These are phyloP conservation scores for Pseudocercospora cruenta DNA, from an alignment of 2,329 filamentous ascomycete species.

Conservation along the genomic window DNA sequence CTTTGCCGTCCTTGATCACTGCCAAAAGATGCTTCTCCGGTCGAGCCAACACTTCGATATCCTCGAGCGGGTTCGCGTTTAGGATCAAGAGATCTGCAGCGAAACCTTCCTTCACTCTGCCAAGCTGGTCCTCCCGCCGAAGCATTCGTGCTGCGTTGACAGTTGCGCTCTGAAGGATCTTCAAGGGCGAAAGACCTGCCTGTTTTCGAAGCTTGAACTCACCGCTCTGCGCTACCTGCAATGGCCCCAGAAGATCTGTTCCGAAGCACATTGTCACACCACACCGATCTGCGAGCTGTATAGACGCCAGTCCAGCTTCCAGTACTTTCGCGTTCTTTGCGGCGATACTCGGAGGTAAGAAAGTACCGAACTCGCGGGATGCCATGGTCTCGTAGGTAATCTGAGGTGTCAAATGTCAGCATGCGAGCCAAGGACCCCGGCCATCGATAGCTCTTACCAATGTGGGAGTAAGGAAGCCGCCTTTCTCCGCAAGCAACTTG, in stretches of 20 bases:
- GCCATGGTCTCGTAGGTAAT: conserved; percentile 55
- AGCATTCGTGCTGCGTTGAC: conserved; percentile 58
- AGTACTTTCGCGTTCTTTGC: conserved; percentile 59
- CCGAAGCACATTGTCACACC: conserved; percentile 62
- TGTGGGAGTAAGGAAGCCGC: conserved; percentile 58
- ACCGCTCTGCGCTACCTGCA: conserved; percentile 53
- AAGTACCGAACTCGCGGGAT: conserved; percentile 48
- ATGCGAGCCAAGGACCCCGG: background rate
- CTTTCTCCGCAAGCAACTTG: conserved; percentile 54
- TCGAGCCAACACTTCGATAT: conserved; percentile 56
- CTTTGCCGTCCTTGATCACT: conserved; percentile 60
- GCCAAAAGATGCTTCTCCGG: conserved; percentile 54
- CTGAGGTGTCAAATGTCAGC: conserved; percentile 11
- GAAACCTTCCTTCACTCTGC: conserved; percentile 56
- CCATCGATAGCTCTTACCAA: conserved; percentile 40
- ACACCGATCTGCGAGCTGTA: conserved; percentile 55
- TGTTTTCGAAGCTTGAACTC: conserved; percentile 54
- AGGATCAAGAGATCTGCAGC: conserved; percentile 59
- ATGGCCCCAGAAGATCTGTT: conserved; percentile 57
- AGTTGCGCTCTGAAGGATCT: conserved; percentile 57
- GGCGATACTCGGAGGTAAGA: conserved; percentile 49
- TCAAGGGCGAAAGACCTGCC: conserved; percentile 47
- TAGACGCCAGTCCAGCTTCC: conserved; percentile 49
- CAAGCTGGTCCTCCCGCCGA: conserved; percentile 51
- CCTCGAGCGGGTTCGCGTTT: conserved; percentile 58